A percentile compares a stretch with the other conserved stretches of the same genome.
Evolutionary conservation across 352 stramenopile genomes (phyloP).

Genomic region (Blastocystis sp.): DNA sequence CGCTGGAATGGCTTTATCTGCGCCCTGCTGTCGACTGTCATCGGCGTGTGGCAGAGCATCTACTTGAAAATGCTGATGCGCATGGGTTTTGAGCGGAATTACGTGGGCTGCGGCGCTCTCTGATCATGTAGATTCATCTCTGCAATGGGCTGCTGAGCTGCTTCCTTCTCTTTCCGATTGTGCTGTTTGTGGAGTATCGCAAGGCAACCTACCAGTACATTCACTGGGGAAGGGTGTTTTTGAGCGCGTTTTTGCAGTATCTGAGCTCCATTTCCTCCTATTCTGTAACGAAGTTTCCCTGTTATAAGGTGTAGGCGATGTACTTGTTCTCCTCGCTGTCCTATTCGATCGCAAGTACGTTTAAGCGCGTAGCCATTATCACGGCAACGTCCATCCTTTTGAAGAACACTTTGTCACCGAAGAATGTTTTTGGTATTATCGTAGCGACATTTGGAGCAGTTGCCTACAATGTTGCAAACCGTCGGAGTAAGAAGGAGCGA

Average conservation of each 20-base stretch:
- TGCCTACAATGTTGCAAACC: neutral
- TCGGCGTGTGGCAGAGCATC: slow-evolving; percentile 60
- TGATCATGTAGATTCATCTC: slow-evolving; percentile 14
- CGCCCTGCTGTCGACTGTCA: slow-evolving; percentile 26
- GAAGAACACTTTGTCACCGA: neutral
- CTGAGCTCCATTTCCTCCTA: slow-evolving; percentile 53
- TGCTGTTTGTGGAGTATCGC: neutral
- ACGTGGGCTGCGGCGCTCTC: neutral
- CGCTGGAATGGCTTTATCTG: slow-evolving; percentile 50
- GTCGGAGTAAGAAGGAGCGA: neutral
- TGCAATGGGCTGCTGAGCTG: slow-evolving; percentile 41
- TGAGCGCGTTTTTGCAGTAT: slow-evolving; percentile 52
- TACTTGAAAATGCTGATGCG: slow-evolving; percentile 62
- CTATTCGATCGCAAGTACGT: neutral
- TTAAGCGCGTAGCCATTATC: neutral
- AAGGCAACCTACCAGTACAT: slow-evolving; percentile 2
- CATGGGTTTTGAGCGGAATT: slow-evolving; percentile 50
- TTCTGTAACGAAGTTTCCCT: neutral
- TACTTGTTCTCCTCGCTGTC: neutral
- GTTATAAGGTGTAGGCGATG: neutral
- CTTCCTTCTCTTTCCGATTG: slow-evolving; percentile 40
- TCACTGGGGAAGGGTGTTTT: neutral
- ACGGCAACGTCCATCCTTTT: neutral
- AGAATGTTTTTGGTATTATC: neutral
- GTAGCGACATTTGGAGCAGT: neutral